Conservation (phyloP, 176 grass and related monocot genomes). For the Carex cristatella region DNA sequence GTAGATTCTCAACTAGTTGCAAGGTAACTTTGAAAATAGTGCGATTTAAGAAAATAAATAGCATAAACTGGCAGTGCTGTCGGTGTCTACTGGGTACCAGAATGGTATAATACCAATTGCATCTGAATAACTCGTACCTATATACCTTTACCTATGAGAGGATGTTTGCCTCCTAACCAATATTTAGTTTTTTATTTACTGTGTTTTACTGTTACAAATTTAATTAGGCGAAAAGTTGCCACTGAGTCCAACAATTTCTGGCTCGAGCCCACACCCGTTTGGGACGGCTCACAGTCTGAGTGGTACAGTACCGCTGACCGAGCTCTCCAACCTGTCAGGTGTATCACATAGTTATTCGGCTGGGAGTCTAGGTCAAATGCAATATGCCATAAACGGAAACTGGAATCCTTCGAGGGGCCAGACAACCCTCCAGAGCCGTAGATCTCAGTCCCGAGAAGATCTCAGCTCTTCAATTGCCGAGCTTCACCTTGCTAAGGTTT, state of each 20-base stretch:
- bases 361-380: constrained; percentile 95
- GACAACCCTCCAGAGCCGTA: constrained; percentile 83
- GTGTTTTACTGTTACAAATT: constrained; percentile 6
- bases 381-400: constrained; percentile 50
- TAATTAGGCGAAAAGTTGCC: constrained; percentile 54
- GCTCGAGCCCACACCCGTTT: constrained; percentile 79
- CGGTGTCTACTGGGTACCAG: not conserved
- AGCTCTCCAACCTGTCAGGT: constrained; percentile 61
- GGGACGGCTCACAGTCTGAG: constrained; percentile 59
- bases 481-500: constrained; percentile 68
- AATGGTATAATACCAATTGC: not conserved
- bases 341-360: constrained; percentile 87
- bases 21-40: not conserved
- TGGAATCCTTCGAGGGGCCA: constrained; percentile 61
- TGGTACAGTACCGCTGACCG: constrained; percentile 62
- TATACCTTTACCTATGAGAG: not conserved
- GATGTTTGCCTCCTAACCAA: not conserved
- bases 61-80: not conserved
- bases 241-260: constrained; percentile 79
- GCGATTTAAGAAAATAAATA: not conserved
- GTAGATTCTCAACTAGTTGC: not conserved
- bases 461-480: constrained; percentile 70
- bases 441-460: constrained; percentile 96
- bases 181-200: not conserved
- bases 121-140: not conserved